Evolutionary conservation across 2,329 filamentous ascomycete species (phyloP), one percentile per base, ranked within the genome.

Genomic region (Pseudofabraea citricarpa): DNA sequence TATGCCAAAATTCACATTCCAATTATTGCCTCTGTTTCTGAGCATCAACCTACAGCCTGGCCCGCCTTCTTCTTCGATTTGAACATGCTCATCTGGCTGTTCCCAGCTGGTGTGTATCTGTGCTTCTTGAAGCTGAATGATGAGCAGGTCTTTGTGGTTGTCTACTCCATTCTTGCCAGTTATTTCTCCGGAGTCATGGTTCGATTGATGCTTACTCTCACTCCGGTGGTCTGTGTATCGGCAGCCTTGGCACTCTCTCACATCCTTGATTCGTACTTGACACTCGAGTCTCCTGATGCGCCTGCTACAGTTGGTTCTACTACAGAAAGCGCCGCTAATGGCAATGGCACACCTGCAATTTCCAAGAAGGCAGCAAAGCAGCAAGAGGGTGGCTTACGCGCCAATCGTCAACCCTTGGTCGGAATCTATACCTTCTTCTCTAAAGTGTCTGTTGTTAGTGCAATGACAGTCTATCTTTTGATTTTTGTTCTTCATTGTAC

Each of bases 131-230:
- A 85, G 51, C 80, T 98, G 46, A 84, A 81, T 57, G 94, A 98
- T 61, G 90, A 98, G 74, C 93, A 98, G 62, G 91, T 98, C 48
- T 98, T 98, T 62, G 80, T 98, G 56, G 86, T 98, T 58, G 94
- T 97, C 55, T 98, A 98, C 64, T 83, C 90, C n/a, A 81, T 98
- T 36, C 85, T 97, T 52, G 88, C 89, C 53, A 96, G 89, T 69
- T 98, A 98, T 74, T 98, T 98, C 60, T 89, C 94, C 19, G 93
- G 93, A 64, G 94, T 98, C 69, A 98, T 98, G 93, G 93, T 98
- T 49, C 90, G 93, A 70, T 74, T 98, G 59, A 98, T 98, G 93
- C 79, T 98, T 50, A 98, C 93, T 1, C 72, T 98, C 55, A 98
- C 93, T 2, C 93, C 93, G 2, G 85, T 98, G 53, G 93, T 98